These are phyloP conservation scores for Russula dissimulans DNA, from an alignment of 768 basidiomycete genomes.

Conservation along the genomic window DNA sequence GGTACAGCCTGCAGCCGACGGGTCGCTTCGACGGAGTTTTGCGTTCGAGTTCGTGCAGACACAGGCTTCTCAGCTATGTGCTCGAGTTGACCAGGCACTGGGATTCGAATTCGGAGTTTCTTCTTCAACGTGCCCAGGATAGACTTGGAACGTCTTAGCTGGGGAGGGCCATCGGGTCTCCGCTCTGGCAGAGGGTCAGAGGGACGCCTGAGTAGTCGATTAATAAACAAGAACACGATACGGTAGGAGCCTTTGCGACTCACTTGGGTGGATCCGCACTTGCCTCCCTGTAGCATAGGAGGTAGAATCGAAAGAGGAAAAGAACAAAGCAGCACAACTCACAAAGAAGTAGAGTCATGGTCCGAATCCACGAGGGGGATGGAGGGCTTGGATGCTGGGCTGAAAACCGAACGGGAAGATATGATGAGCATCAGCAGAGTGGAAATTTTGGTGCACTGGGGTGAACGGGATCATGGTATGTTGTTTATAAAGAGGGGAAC, in stretches of 20 bases:
- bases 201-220: background rate
- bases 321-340: background rate
- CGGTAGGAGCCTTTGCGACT: background rate
- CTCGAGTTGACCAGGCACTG: background rate
- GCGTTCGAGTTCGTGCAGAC: background rate
- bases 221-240: background rate
- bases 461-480: background rate
- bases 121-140: slow-evolving; percentile 2
- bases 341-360: background rate
- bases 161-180: background rate
- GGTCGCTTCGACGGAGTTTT: background rate
- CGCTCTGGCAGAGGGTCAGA: background rate
- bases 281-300: background rate
- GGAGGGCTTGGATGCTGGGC: background rate
- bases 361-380: background rate
- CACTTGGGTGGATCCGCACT: background rate
- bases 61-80: background rate
- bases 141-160: background rate
- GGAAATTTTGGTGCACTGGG: background rate
- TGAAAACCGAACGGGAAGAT: background rate
- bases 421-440: background rate
- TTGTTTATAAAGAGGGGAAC: background rate
- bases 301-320: background rate
- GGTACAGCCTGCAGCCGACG: background rate
- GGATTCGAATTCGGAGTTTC: slow-evolving; percentile 5